phyloP scores from a whole-genome alignment of 805 yeast genomes.

The Candida ficus region DNA sequence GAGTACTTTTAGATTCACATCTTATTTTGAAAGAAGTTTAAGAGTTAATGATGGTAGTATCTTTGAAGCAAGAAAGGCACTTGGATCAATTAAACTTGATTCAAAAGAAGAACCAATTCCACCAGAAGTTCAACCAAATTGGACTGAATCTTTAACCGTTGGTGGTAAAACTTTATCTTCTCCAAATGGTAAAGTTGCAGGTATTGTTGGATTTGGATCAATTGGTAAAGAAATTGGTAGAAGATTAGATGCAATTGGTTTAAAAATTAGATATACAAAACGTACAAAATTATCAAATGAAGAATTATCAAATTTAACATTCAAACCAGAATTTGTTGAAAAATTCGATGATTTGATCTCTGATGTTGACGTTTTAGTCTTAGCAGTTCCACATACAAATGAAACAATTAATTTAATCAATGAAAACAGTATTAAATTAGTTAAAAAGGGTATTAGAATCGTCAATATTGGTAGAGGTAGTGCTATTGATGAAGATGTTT shows the following conservation, averaged over 20 bases:
- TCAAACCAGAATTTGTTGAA: slow-evolving; percentile 37
- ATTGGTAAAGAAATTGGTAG: slow-evolving; percentile 64
- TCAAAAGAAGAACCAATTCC: slow-evolving; percentile 25
- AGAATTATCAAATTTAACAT: slow-evolving; percentile 36
- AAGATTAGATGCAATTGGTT: slow-evolving; percentile 53
- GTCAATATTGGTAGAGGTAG: slow-evolving; percentile 76
- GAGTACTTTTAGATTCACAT: slow-evolving; percentile 54
- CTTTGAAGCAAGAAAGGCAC: slow-evolving; percentile 36
- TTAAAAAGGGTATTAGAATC: slow-evolving; percentile 52
- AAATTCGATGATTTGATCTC: slow-evolving; percentile 40
- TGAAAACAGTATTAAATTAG: slow-evolving; percentile 36
- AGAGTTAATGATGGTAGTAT: slow-evolving; percentile 43
- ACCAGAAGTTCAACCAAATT: slow-evolving; percentile 31
- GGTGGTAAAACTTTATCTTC: slow-evolving; percentile 43
- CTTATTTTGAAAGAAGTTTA: slow-evolving; percentile 39
- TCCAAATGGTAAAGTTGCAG: slow-evolving; percentile 54
- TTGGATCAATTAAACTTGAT: slow-evolving; percentile 30
- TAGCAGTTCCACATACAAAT: slow-evolving; percentile 63
- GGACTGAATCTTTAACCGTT: slow-evolving; percentile 38
- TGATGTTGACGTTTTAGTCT: slow-evolving; percentile 49
- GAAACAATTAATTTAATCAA: slow-evolving; percentile 54
- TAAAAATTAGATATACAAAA: slow-evolving; percentile 60
- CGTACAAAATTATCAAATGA: slow-evolving; percentile 38
- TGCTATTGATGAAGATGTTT: slow-evolving; percentile 61
- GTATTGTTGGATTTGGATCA: slow-evolving; percentile 70